Evolutionary conservation across 208 protist species (phyloP).

Genomic region (Leptomonas pyrrhocoris): DNA sequence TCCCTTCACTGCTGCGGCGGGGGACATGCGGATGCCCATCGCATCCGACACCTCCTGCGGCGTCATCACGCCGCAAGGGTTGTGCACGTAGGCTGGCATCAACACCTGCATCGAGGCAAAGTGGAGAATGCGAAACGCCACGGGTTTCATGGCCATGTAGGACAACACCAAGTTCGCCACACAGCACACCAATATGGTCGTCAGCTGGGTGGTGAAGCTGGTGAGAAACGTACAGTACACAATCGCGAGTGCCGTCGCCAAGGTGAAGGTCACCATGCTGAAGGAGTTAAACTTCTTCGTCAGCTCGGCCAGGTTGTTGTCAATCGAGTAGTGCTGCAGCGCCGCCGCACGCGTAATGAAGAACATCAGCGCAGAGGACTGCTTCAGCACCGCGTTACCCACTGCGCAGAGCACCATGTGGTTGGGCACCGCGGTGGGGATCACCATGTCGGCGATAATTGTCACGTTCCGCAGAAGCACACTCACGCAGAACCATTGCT

Average conservation of each 20-base stretch:
- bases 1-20: conserved; percentile 23
- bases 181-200: conserved; percentile 71
- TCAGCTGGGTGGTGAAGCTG: conserved; percentile 67
- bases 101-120: conserved; percentile 64
- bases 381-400: conserved; percentile 68
- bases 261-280: conserved; percentile 80
- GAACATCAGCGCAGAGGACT: conserved; percentile 86
- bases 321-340: conserved; percentile 80
- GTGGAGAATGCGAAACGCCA: conserved; percentile 80
- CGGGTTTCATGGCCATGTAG: conserved; percentile 62
- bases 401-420: conserved; percentile 70
- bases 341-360: conserved; percentile 75
- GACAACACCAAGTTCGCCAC: conserved; percentile 61
- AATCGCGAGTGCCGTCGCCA: conserved; percentile 78
- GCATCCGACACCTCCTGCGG: conserved; percentile 60
- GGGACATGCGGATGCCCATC: conserved; percentile 62
- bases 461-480: conserved; percentile 79
- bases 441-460: conserved; percentile 80
- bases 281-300: conserved; percentile 92
- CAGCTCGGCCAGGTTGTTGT: conserved; percentile 83
- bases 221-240: conserved; percentile 70
- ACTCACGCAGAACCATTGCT: conserved; percentile 86
- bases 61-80: conserved; percentile 33
- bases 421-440: conserved; percentile 59
- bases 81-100: conserved; percentile 46